These are phyloP conservation scores for Neoboletus brunneissimus DNA, from an alignment of 768 basidiomycete species.

Conservation along the genomic window DNA sequence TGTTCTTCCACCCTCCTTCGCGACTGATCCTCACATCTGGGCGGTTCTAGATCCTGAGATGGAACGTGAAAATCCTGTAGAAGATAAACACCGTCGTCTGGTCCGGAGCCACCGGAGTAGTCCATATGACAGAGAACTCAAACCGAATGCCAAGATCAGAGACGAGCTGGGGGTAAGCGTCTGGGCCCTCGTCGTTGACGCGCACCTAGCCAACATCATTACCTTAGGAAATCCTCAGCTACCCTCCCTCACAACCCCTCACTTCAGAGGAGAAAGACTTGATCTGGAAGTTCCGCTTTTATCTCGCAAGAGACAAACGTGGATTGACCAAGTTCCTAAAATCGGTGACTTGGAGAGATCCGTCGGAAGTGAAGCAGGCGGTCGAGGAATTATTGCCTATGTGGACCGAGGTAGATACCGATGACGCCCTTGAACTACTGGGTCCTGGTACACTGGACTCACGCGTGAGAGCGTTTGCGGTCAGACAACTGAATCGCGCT, in stretches of 20 bases:
- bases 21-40: slow-evolving; percentile 77
- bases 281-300: slow-evolving; percentile 99
- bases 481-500: slow-evolving; percentile 83
- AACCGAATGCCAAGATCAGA: slow-evolving; percentile 93
- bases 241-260: slow-evolving; percentile 84
- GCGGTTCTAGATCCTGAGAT: slow-evolving; percentile 88
- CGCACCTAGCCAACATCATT: background rate
- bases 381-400: slow-evolving; percentile 93
- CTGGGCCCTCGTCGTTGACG: background rate
- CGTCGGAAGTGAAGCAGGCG: slow-evolving; percentile 94
- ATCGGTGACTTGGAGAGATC: slow-evolving; percentile 96
- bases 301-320: slow-evolving; percentile 85
- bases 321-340: slow-evolving; percentile 97
- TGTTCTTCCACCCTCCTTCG: slow-evolving; percentile 47
- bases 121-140: slow-evolving; percentile 91
- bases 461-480: slow-evolving; percentile 90
- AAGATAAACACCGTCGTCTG: slow-evolving; percentile 92
- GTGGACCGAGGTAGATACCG: slow-evolving; percentile 97
- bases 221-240: slow-evolving; percentile 78
- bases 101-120: slow-evolving; percentile 95
- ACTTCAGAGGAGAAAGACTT: slow-evolving; percentile 93
- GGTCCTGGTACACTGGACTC: slow-evolving; percentile 91
- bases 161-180: slow-evolving; percentile 82
- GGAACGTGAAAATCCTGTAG: slow-evolving; percentile 90
- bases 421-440: slow-evolving; percentile 92